phyloP scores from a whole-genome alignment of 225 moss, liverwort and hornwort species.

The Antitrichia curtipendula region DNA sequence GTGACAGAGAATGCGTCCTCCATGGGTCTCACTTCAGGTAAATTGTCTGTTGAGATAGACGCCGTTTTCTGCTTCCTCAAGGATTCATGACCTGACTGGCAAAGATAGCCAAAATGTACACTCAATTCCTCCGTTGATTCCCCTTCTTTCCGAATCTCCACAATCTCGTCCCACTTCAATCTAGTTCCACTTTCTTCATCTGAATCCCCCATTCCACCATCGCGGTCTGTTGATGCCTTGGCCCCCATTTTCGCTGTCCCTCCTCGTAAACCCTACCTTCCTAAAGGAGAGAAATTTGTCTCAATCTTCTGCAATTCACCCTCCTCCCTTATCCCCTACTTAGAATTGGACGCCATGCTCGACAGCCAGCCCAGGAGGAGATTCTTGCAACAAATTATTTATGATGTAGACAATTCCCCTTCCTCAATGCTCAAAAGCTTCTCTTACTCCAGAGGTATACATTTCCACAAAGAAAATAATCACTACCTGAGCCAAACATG shows the following conservation, averaged over 20 bases:
- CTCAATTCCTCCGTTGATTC: slow-evolving; percentile 54
- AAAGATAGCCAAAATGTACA: slow-evolving; percentile 73
- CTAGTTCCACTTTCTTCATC: not conserved
- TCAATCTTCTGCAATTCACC: too few species aligned
- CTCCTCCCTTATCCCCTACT: too few species aligned
- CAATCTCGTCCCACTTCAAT: not conserved
- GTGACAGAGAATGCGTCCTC: slow-evolving; percentile 9
- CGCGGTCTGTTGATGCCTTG: slow-evolving; percentile 6
- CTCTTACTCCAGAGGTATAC: too few species aligned
- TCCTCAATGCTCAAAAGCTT: too few species aligned
- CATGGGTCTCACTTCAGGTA: not conserved
- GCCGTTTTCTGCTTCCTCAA: not conserved
- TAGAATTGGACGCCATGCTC: too few species aligned
- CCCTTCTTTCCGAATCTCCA: slow-evolving; percentile 40
- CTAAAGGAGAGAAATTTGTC: too few species aligned
- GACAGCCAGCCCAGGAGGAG: too few species aligned
- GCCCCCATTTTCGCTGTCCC: slow-evolving; percentile 16
- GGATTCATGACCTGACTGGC: slow-evolving; percentile 10
- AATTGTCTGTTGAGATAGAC: not conserved
- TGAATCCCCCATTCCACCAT: not conserved
- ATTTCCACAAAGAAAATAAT: too few species aligned
- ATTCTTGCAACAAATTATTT: too few species aligned
- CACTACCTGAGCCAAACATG: too few species aligned
- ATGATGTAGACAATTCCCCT: too few species aligned
- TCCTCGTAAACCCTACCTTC: not conserved